Evolutionary conservation across 2,329 filamentous ascomycete genomes (phyloP), one percentile per base, ranked within the genome.

Genomic region (Cercospora sesami): DNA sequence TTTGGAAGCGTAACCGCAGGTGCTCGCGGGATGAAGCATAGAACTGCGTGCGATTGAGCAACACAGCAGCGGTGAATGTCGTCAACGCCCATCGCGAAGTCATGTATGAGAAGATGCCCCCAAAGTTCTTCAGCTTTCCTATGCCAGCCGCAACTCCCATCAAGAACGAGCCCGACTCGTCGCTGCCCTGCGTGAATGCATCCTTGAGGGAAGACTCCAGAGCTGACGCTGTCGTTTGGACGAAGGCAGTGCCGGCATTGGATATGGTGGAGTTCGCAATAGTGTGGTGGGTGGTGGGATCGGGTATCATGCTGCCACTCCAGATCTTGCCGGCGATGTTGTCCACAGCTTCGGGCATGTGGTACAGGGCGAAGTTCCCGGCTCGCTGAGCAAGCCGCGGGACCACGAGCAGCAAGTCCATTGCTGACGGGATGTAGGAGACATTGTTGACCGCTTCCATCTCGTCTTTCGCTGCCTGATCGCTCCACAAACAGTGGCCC

Each of bases 11-110:
- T 2, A 98, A 84, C 9, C 86, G 86, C n/a, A 97, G 83, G 63
- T 91, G 89, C 63, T 94, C 87, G 69, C 95, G 86, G 14, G 93
- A 94, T 0, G 94, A 94, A 51, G 93, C 94, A 79, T 97, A 98
- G 73, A 98, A 95, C 67, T 94, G 90, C 6, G 95, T 96, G 66
- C 95, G 89, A 78, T 98, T 98, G 26, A 98, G 84, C 67, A 97
- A 82, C 67, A 98, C 87, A 23, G 93, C 93, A 84, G 94, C 91
- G 42, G 90, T 87, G 74, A 98, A 89, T 74, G 93, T 97, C 63
- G 90, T 89, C 67, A 98, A 82, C 0, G 94, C 94, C 95, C 95
- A 98, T 79, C 91, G 91, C 79, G 92, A 96, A 1, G 92, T 96
- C 53, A 93, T 85, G 80, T 98, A 99, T 74, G 89, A 91, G 80